phyloP scores from a whole-genome alignment of 257 asterid genomes.

The Mitragyna speciosa region DNA sequence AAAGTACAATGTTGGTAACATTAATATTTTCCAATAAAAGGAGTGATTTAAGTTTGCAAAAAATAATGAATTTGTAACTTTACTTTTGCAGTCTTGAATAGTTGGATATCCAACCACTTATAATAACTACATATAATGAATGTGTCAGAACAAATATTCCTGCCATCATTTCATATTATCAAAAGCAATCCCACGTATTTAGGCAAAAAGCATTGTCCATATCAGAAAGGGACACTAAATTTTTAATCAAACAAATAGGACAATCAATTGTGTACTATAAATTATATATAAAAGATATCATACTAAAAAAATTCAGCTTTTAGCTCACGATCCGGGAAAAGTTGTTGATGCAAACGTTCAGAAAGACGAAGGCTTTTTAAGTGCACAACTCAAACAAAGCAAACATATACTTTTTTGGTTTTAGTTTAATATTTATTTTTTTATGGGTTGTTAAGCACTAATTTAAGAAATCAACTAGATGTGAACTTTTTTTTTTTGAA shows the following conservation, averaged over 20 bases:
- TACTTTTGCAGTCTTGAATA: background rate
- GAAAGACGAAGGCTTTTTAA: background rate
- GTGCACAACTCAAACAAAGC: conserved; percentile 1
- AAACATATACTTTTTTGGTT: background rate
- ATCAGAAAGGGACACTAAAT: background rate
- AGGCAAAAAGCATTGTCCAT: background rate
- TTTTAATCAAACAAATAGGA: background rate
- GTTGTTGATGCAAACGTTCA: conserved; percentile 4
- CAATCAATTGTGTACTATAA: background rate
- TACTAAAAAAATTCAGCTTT: background rate
- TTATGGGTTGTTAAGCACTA: background rate
- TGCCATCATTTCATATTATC: conserved; percentile 12
- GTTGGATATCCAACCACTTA: background rate
- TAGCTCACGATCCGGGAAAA: conserved; percentile 2
- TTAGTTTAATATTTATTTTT: no score
- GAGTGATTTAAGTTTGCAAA: background rate
- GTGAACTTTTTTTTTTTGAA: no score
- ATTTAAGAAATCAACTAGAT: background rate
- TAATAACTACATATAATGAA: background rate
- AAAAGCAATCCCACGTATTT: conserved; percentile 4
- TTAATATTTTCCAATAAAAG: no score
- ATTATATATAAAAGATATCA: background rate
- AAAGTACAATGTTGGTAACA: no score
- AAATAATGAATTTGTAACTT: background rate
- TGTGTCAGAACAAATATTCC: background rate